Evolutionary conservation across 192 early-diverging fungal genomes (phyloP).

Genomic region (Backusella liffmaniae): DNA sequence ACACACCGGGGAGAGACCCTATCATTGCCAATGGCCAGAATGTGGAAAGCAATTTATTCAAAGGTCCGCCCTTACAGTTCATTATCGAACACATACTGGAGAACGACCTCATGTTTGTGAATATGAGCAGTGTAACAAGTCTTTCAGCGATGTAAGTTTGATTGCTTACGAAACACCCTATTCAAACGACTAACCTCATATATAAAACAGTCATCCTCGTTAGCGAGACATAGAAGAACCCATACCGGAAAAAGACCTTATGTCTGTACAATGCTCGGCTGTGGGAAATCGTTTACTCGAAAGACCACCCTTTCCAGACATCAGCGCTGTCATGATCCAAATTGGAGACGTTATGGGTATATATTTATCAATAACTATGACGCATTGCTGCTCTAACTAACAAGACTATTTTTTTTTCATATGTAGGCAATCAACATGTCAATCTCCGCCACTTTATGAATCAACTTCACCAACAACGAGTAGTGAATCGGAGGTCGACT

Average conservation of each 20-base stretch:
- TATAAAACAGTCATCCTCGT: constrained; percentile 52
- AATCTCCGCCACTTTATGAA: constrained; percentile 3
- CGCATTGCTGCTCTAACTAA: background rate
- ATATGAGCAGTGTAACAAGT: constrained; percentile 64
- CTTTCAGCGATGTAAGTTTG: constrained; percentile 58
- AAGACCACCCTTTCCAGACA: constrained; percentile 59
- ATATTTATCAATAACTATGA: constrained; percentile 9
- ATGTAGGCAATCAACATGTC: background rate
- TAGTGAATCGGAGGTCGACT: constrained; percentile 10
- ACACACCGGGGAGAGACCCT: constrained; percentile 74
- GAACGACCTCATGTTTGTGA: constrained; percentile 65
- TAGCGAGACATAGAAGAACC: constrained; percentile 66
- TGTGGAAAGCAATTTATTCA: constrained; percentile 81
- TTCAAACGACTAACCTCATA: background rate
- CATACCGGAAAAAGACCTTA: constrained; percentile 73
- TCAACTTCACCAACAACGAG: constrained; percentile 12
- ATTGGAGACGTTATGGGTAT: constrained; percentile 16
- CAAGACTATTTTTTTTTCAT: background rate
- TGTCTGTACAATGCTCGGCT: constrained; percentile 57
- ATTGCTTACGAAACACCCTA: background rate
- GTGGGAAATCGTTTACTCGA: constrained; percentile 66
- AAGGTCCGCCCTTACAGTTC: constrained; percentile 72
- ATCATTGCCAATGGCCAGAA: constrained; percentile 56
- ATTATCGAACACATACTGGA: constrained; percentile 72
- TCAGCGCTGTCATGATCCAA: constrained; percentile 45